These are phyloP conservation scores for Skeletonema costatum DNA, from an alignment of 108 stramenopile species.

Conservation along the genomic window DNA sequence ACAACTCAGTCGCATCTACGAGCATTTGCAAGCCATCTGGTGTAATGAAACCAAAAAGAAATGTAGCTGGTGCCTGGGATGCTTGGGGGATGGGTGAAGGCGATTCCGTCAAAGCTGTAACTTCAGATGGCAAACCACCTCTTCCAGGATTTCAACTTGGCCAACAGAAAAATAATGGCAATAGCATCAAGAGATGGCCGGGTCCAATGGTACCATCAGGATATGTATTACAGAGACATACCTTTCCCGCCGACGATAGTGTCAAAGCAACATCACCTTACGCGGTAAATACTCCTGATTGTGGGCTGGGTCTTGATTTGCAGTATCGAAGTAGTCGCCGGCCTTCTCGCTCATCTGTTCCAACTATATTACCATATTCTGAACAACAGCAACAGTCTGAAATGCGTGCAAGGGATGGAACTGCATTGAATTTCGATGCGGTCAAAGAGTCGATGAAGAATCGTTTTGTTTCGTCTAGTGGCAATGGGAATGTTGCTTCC, in stretches of 20 bases:
- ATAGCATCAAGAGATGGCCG: constrained; percentile 14
- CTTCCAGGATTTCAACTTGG: constrained; percentile 39
- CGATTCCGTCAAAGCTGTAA: background rate
- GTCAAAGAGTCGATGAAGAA: constrained; percentile 52
- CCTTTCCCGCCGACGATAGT: constrained; percentile 19
- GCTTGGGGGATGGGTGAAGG: constrained; percentile 36
- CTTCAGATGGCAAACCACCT: constrained; percentile 43
- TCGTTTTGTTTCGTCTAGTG: constrained; percentile 38
- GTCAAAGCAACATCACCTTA: background rate
- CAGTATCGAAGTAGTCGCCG: background rate
- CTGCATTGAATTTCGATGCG: constrained; percentile 40
- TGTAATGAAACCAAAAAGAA: background rate
- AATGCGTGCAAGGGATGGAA: constrained; percentile 30
- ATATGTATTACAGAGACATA: constrained; percentile 40
- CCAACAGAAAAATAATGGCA: background rate
- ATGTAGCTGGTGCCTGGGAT: constrained; percentile 42
- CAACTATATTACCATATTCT: constrained; percentile 23
- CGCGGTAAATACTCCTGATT: constrained; percentile 12
- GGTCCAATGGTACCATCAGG: constrained; percentile 44
- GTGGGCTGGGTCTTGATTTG: constrained; percentile 38
- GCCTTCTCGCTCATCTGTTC: constrained; percentile 4
- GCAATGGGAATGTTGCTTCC: background rate
- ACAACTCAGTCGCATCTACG: background rate
- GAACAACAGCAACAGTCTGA: background rate
- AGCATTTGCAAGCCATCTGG: background rate